These are phyloP conservation scores for Epichloe gansuensis DNA, from an alignment of 2,329 filamentous ascomycete species.

Conservation along the genomic window DNA sequence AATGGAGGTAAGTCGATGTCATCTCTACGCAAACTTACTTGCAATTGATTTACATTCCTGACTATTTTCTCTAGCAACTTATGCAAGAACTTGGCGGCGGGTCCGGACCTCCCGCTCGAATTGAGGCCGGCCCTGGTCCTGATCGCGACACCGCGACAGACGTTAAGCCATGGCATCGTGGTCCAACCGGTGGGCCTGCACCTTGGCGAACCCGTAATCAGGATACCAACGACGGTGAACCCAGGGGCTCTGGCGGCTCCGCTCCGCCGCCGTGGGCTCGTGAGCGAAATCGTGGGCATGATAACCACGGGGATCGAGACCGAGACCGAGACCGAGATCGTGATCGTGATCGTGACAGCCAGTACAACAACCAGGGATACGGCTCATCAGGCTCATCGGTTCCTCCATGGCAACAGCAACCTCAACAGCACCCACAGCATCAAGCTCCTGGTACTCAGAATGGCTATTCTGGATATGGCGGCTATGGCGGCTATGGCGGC, in stretches of 20 bases:
- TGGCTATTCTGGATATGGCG: constrained; percentile 41
- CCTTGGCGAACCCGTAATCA: constrained; percentile 56
- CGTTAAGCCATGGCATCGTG: constrained; percentile 78
- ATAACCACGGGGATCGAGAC: constrained; percentile 20
- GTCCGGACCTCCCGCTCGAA: constrained; percentile 58
- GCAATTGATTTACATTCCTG: constrained; percentile 19
- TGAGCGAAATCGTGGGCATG: constrained; percentile 40
- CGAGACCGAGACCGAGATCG: constrained; percentile 5
- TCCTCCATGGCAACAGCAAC: constrained; percentile 31
- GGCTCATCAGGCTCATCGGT: constrained; percentile 15
- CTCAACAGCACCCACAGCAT: constrained; percentile 23
- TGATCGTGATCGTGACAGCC: constrained; percentile 12
- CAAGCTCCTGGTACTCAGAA: constrained; percentile 40
- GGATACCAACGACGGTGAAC: constrained; percentile 34
- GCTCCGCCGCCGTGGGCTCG: constrained; percentile 52
- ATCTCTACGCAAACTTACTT: not conserved
- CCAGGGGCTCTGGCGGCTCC: constrained; percentile 31
- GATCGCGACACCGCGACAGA: constrained; percentile 42
- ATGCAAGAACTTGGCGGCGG: constrained; percentile 92
- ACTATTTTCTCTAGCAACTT: constrained; percentile 54
- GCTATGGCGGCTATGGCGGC: constrained; percentile 33
- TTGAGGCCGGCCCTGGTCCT: constrained; percentile 67
- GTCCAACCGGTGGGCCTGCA: constrained; percentile 69
- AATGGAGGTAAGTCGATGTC: constrained; percentile 62
- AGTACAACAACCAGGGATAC: constrained; percentile 14